These are phyloP conservation scores for Schizophyllum commune DNA, from an alignment of 1,284 basidiomycete species.

Conservation along the genomic window DNA sequence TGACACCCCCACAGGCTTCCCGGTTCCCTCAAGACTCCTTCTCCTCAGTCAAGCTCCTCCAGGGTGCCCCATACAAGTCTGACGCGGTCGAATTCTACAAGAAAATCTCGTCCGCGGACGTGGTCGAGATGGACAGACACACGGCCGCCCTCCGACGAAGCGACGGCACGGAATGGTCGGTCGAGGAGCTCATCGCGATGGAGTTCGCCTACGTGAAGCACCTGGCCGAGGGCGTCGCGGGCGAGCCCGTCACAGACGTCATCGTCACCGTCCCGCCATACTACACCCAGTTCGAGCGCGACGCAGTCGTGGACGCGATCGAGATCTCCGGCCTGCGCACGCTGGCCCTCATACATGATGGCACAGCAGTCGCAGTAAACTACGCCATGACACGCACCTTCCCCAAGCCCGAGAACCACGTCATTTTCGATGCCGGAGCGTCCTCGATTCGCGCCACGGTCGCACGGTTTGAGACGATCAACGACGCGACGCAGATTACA, in stretches of 20 bases:
- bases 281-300: constrained; percentile 82
- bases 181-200: constrained; percentile 93
- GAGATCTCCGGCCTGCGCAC: constrained; percentile 85
- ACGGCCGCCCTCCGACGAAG: constrained; percentile 52
- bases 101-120: constrained; percentile 55
- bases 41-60: constrained; percentile 82
- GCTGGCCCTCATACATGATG: constrained; percentile 86
- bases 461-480: constrained; percentile 68
- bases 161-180: constrained; percentile 66
- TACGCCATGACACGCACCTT: constrained; percentile 95
- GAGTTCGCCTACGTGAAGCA: constrained; percentile 87
- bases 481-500: constrained; percentile 58
- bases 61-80: constrained; percentile 66
- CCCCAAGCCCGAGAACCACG: constrained; percentile 73
- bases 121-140: constrained; percentile 50
- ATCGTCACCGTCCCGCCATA: constrained; percentile 84
- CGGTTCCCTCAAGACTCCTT: constrained; percentile 88
- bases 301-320: constrained; percentile 85
- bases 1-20: constrained; percentile 52
- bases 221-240: constrained; percentile 75
- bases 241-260: constrained; percentile 73
- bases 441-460: constrained; percentile 84
- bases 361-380: constrained; percentile 88
- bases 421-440: constrained; percentile 94
- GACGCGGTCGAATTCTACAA: constrained; percentile 56